A percentile compares a stretch with the other conserved stretches of the same genome.
phyloP scores from a whole-genome alignment of 257 asterid species.

The Schizonepeta tenuifolia region DNA sequence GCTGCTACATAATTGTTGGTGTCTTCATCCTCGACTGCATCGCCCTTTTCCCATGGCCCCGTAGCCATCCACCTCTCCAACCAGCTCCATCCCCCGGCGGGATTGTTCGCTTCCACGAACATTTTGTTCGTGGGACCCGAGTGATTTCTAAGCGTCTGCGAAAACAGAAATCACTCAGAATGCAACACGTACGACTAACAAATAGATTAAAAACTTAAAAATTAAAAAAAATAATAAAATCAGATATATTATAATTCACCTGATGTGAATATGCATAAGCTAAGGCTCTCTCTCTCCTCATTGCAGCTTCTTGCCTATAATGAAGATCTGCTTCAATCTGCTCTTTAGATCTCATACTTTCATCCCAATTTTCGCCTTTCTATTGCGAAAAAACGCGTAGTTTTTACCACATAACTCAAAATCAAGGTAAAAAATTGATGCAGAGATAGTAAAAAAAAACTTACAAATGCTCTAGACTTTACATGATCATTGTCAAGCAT shows the following conservation, averaged over 20 bases:
- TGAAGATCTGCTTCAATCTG: slow-evolving; percentile 58
- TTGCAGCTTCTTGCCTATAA: slow-evolving; percentile 64
- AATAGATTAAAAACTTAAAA: neutral
- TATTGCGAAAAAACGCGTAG: slow-evolving; percentile 9
- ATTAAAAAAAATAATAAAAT: neutral
- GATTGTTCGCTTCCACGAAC: slow-evolving; percentile 68
- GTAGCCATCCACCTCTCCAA: slow-evolving; percentile 86
- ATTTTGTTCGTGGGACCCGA: slow-evolving; percentile 47
- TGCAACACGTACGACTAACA: neutral
- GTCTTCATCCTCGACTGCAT: slow-evolving; percentile 41
- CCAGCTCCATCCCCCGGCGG: slow-evolving; percentile 95
- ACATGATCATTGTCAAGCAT: slow-evolving; percentile 63
- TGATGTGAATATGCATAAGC: slow-evolving; percentile 81
- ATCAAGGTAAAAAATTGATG: no score
- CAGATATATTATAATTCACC: slow-evolving; percentile 42
- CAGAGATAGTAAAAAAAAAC: no score
- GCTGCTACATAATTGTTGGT: slow-evolving; percentile 32
- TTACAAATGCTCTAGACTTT: slow-evolving; percentile 52
- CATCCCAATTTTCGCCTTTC: slow-evolving; percentile 67
- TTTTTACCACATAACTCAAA: no score
- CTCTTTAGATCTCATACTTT: slow-evolving; percentile 63
- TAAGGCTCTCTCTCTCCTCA: slow-evolving; percentile 80
- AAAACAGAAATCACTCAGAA: slow-evolving; percentile 2
- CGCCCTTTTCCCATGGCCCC: slow-evolving; percentile 62
- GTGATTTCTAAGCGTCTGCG: slow-evolving; percentile 57